A percentile compares a stretch with the other conserved stretches of the same genome.
phyloP scores from a whole-genome alignment of 2,329 filamentous ascomycete species.

The Colletotrichum graminicola region DNA sequence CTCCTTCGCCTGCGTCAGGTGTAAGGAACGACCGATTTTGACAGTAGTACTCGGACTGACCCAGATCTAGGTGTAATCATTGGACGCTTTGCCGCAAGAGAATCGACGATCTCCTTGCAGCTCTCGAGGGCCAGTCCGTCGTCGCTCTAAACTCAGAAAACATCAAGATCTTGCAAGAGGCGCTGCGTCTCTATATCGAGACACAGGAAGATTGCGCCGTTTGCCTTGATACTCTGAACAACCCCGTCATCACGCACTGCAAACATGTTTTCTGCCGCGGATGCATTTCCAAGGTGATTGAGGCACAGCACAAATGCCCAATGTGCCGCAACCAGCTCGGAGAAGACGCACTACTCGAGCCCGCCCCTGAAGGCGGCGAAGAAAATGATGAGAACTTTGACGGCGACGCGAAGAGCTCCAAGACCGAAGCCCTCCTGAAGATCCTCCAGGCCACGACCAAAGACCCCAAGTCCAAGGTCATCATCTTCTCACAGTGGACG shows the following conservation, averaged over 20 bases:
- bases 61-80: slow-evolving; percentile 76
- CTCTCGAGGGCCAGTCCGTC: slow-evolving; percentile 75
- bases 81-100: slow-evolving; percentile 85
- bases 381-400: slow-evolving; percentile 67
- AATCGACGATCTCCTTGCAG: slow-evolving; percentile 76
- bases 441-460: slow-evolving; percentile 78
- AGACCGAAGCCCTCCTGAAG: slow-evolving; percentile 82
- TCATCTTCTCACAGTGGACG: slow-evolving; percentile 84
- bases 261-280: slow-evolving; percentile 81
- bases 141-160: slow-evolving; percentile 81
- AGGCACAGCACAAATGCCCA: slow-evolving; percentile 83
- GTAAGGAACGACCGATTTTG: slow-evolving; percentile 52
- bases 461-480: slow-evolving; percentile 74
- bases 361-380: slow-evolving; percentile 66
- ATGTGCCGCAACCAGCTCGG: slow-evolving; percentile 81
- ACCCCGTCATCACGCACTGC: slow-evolving; percentile 86
- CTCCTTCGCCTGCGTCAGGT: slow-evolving; percentile 86
- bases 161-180: slow-evolving; percentile 76
- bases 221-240: slow-evolving; percentile 79
- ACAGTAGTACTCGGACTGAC: slow-evolving; percentile 40
- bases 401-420: slow-evolving; percentile 77
- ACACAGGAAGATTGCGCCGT: slow-evolving; percentile 86
- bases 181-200: slow-evolving; percentile 82
- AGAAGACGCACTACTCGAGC: slow-evolving; percentile 72
- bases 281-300: slow-evolving; percentile 82